Evolutionary conservation across 1,284 basidiomycete species (phyloP).

Genomic region (Ustilago curta): DNA sequence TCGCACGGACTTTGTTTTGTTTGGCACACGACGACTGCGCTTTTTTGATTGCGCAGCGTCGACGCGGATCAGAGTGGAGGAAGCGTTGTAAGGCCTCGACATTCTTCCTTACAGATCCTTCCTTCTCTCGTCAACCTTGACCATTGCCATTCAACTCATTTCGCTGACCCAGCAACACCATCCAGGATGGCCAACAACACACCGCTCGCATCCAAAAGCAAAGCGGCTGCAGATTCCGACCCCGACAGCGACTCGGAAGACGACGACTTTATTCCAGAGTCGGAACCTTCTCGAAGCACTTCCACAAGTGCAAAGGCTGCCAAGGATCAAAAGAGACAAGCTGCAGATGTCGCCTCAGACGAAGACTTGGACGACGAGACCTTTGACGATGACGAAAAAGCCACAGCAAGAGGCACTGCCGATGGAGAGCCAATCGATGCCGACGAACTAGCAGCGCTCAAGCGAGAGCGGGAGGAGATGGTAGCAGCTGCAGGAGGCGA

Average conservation of each 20-base stretch:
- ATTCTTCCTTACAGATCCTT: too few species aligned
- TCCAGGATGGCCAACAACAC: not conserved
- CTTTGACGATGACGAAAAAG: conserved; percentile 8
- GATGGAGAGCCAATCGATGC: conserved; percentile 26
- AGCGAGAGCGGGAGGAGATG: conserved; percentile 33
- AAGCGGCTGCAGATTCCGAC: conserved; percentile 2
- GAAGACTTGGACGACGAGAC: conserved; percentile 12
- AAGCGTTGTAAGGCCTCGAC: too few species aligned
- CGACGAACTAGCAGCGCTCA: conserved; percentile 42
- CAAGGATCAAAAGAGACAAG: not conserved
- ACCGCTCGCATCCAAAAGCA: not conserved
- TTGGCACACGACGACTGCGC: not conserved
- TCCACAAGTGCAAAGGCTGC: not conserved
- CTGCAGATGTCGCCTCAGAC: conserved; percentile 2
- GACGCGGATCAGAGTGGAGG: not conserved
- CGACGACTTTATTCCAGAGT: conserved; percentile 41
- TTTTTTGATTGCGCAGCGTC: not conserved
- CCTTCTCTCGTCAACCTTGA: not conserved
- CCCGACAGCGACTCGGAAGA: conserved; percentile 34
- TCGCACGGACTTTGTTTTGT: conserved; percentile 8
- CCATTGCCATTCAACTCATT: not conserved
- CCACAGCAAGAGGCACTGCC: not conserved
- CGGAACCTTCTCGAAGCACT: not conserved
- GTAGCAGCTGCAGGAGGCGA: conserved; percentile 39
- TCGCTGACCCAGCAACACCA: not conserved